Base-by-base conservation (phyloP, 139 green algal genomes). In the Chlamydomonas eustigma region DNA sequence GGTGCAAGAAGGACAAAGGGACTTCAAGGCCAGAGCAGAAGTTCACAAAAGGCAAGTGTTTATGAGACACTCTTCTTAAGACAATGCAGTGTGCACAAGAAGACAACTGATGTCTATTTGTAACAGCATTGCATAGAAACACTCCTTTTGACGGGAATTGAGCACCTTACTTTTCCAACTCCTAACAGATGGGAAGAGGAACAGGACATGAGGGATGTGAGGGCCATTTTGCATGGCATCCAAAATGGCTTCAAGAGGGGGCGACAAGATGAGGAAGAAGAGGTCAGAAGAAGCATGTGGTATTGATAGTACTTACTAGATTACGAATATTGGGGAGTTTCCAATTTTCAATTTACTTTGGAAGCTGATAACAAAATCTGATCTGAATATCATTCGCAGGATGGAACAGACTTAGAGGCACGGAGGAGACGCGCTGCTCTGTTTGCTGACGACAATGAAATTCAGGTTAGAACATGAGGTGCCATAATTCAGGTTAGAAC, bases 131-230 rank as follows among this genome's bases (percentile, higher is more conserved):
- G n/a, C n/a, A n/a, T n/a, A n/a, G n/a, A n/a, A n/a, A n/a, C n/a
- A n/a, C n/a, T n/a, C n/a, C n/a, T n/a, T n/a, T n/a, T n/a, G n/a
- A n/a, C n/a, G n/a, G n/a, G n/a, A n/a, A n/a, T n/a, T n/a, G n/a
- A n/a, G n/a, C n/a, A n/a, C n/a, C n/a, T n/a, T n/a, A n/a, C n/a
- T n/a, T n/a, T n/a, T n/a, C n/a, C n/a, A n/a, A n/a, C n/a, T n/a
- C n/a, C n/a, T n/a, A n/a, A n/a, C 69, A 75, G 71, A 34, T 78
- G 74, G 74, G 39, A 78, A 37, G 74, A 73, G 25, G 58, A 78
- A 63, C 36, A 73, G 37, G 74, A 78, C 37, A 30, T 28, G 37
- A 63, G 37, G 2, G 74, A 78, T 3, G 32, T 78, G 25, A 63
- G 30, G 31, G 35, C 36, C 5, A 63, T 78, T 24, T 30, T 78